A percentile compares a stretch with the other conserved stretches of the same genome.
These are phyloP conservation scores for Cupressus sempervirens DNA, from an alignment of 75 land plant genomes.

Conservation along the genomic window DNA sequence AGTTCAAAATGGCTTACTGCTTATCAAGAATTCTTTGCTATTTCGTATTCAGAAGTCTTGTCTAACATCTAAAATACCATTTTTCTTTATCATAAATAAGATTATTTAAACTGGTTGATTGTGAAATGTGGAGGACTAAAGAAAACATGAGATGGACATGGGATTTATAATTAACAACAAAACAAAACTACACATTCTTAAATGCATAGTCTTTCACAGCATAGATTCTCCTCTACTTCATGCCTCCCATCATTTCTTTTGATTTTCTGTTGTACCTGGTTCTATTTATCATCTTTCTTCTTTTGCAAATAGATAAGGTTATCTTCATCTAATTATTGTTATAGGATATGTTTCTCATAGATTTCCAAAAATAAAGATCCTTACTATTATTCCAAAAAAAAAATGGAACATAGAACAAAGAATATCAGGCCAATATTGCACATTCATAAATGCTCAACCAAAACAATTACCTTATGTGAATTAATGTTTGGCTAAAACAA, in stretches of 20 bases:
- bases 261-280: not conserved
- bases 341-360: not conserved
- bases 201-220: not conserved
- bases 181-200: not conserved
- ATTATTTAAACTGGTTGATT: too few species aligned
- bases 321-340: not conserved
- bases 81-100: not conserved
- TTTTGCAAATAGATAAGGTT: slow-evolving; percentile 1
- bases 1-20: not conserved
- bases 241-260: not conserved
- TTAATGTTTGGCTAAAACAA: not conserved
- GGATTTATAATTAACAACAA: not conserved
- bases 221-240: not conserved
- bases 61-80: not conserved
- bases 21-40: not conserved
- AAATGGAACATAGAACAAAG: not conserved
- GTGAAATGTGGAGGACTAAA: not conserved
- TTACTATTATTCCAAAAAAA: not conserved
- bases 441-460: not conserved
- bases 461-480: not conserved
- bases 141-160: not conserved
- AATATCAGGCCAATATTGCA: not conserved
- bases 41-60: not conserved
- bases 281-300: not conserved
- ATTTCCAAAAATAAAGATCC: not conserved